Base-by-base conservation (phyloP, 192 early-diverging fungal genomes). In the Coemansia sp. region DNA sequence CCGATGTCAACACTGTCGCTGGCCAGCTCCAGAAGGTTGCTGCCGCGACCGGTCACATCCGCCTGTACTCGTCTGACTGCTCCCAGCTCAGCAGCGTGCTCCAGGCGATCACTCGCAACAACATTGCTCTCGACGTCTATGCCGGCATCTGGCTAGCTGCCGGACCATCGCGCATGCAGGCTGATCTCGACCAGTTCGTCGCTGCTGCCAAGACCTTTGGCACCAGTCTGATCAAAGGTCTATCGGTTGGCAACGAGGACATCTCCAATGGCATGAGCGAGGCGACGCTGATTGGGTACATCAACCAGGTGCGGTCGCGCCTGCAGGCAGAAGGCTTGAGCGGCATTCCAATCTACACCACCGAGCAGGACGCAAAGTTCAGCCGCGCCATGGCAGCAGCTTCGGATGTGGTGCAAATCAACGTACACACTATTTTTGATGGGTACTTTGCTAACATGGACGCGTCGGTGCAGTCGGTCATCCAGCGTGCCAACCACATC, bases 31-130 rank as follows among this genome's bases (percentile, higher is more conserved):
- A 65, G 17, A 70, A 63, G 41, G 53, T 80, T 1, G 67, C 67
- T 0, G 14, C 17, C 0, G 72, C 67, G 0, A 67, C 77, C 34
- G 38, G 56, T 36, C 74, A 80, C 60, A 71, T 80, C 36, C 77
- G 77, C 19, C 64, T 80, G 15, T 80, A 74, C 54, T 74, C 77
- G 9, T 70, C 77, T n/a, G 77, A 80, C 58, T 80, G 77, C 62
- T 71, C 67, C 21, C 77, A 80, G 62, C 61, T 80, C 36, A 41
- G 56, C 38, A 62, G 41, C 39, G 72, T 63, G 0, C 40, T 71
- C 18, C 62, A 80, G 58, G 77, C 77, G 0, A 63, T 80, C 35
- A 56, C 37, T 22, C 48, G 53, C 15, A 54, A 52, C 60, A 71
- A 71, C 54, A 36, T 80, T 8, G 36, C 26, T 4, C 41, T 80